These are phyloP conservation scores for Claviceps arundinis DNA, from an alignment of 2,329 filamentous ascomycete genomes.

Conservation along the genomic window DNA sequence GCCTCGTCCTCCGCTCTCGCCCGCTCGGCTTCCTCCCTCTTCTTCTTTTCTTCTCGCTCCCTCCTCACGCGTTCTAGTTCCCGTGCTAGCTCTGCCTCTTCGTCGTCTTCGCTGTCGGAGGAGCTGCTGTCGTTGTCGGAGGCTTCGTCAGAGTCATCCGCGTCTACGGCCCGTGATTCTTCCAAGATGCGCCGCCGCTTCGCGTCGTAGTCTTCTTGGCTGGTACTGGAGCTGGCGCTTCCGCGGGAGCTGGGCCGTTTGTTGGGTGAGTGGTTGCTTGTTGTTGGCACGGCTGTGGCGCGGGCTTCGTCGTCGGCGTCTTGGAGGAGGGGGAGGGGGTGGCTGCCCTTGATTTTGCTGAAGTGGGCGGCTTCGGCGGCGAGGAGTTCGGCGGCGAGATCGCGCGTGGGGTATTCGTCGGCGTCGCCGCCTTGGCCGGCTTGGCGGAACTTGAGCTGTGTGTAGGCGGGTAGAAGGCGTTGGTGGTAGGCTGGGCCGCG, in stretches of 20 bases:
- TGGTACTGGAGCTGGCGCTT: conserved; percentile 14
- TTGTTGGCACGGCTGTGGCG: conserved; percentile 1
- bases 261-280: conserved; percentile 14
- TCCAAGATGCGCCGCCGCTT: conserved; percentile 81
- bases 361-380: conserved; percentile 80
- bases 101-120: conserved; percentile 37
- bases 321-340: conserved; percentile 21
- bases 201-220: conserved; percentile 56
- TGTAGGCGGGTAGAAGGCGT: conserved; percentile 86
- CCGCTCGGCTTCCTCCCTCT: conserved; percentile 55
- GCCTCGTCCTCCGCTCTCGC: conserved; percentile 72
- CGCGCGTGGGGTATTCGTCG: conserved; percentile 53
- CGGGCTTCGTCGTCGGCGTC: conserved; percentile 29
- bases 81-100: conserved; percentile 69
- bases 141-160: conserved; percentile 48
- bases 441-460: conserved; percentile 75
- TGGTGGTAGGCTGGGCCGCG: conserved; percentile 93
- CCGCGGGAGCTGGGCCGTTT: conserved; percentile 42
- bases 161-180: conserved; percentile 79
- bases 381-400: conserved; percentile 81
- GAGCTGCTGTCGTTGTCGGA: conserved; percentile 31
- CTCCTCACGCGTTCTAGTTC: conserved; percentile 90
- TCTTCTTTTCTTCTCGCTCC: conserved; percentile 40
- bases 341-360: conserved; percentile 58
- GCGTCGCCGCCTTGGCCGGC: conserved; percentile 80